A percentile compares a stretch with the other conserved stretches of the same genome.
Evolutionary conservation across 805 yeast species (phyloP).

Genomic region (Pichia ethanolica): DNA sequence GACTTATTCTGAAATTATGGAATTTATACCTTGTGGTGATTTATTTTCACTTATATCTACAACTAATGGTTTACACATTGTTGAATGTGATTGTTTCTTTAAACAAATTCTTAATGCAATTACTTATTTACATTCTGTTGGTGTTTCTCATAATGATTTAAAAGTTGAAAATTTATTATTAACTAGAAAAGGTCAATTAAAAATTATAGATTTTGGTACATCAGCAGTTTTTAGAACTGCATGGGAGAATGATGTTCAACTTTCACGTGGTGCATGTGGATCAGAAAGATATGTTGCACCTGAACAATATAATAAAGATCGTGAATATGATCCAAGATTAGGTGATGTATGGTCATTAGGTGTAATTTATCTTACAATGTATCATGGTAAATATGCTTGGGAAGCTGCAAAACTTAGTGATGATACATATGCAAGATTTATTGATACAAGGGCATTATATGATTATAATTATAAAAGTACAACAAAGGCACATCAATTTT

Average conservation of each 20-base stretch:
- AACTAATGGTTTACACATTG: constrained; percentile 44
- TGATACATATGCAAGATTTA: constrained; percentile 38
- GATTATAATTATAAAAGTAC: constrained; percentile 25
- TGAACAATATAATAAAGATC: constrained; percentile 58
- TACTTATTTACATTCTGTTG: constrained; percentile 79
- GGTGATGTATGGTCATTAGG: constrained; percentile 92
- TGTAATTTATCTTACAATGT: constrained; percentile 64
- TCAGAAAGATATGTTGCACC: constrained; percentile 91
- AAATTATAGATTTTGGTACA: constrained; percentile 83
- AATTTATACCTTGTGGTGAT: constrained; percentile 87
- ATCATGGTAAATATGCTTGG: constrained; percentile 32
- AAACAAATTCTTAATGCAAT: constrained; percentile 81
- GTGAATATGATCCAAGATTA: constrained; percentile 62
- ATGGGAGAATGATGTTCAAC: constrained; percentile 72
- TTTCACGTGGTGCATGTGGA: constrained; percentile 72
- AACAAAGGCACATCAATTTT: constrained; percentile 21
- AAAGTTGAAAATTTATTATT: constrained; percentile 82
- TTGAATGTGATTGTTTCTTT: constrained; percentile 83
- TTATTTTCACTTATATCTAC: constrained; percentile 52
- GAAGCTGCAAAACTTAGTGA: constrained; percentile 31
- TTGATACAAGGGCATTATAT: constrained; percentile 35
- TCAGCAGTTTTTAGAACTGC: constrained; percentile 86
- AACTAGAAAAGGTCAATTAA: constrained; percentile 56
- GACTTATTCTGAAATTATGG: constrained; percentile 87
- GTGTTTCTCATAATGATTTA: constrained; percentile 89